A percentile compares a stretch with the other conserved stretches of the same genome.
phyloP scores from a whole-genome alignment of 2,329 filamentous ascomycete genomes.

The Cercospora brassicicola region DNA sequence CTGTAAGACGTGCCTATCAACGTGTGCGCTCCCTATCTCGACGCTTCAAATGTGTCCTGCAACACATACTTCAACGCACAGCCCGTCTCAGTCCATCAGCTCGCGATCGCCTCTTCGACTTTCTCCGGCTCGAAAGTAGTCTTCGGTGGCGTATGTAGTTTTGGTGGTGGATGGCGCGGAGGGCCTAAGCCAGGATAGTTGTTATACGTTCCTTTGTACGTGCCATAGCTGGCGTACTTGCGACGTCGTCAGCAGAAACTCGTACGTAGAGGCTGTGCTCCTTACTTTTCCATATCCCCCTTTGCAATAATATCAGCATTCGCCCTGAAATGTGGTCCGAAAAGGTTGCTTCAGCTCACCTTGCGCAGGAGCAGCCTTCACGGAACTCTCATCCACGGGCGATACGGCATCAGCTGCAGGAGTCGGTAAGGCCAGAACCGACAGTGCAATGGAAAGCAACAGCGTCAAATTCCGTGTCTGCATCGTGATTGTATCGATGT shows the following conservation, averaged over 20 bases:
- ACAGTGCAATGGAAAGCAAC: background rate
- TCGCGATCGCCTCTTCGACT: background rate
- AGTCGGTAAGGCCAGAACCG: background rate
- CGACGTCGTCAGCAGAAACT: background rate
- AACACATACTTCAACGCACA: background rate
- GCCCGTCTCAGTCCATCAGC: background rate
- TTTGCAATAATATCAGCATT: background rate
- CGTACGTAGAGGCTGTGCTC: background rate
- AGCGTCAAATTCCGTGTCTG: background rate
- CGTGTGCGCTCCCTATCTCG: background rate
- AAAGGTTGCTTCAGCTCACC: background rate
- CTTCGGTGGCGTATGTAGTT: background rate
- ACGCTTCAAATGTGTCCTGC: background rate
- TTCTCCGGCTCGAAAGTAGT: background rate
- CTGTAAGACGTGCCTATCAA: background rate
- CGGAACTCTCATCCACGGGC: background rate
- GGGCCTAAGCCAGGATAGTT: background rate
- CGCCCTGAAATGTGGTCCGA: background rate
- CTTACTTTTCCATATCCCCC: background rate
- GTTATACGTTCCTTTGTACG: background rate
- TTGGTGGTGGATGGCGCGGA: background rate
- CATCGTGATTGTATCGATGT: background rate
- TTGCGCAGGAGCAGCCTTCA: background rate
- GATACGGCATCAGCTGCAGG: background rate
- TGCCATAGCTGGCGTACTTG: constrained; percentile 3